phyloP scores from a whole-genome alignment of 805 yeast genomes.

The Teunomyces stri region DNA sequence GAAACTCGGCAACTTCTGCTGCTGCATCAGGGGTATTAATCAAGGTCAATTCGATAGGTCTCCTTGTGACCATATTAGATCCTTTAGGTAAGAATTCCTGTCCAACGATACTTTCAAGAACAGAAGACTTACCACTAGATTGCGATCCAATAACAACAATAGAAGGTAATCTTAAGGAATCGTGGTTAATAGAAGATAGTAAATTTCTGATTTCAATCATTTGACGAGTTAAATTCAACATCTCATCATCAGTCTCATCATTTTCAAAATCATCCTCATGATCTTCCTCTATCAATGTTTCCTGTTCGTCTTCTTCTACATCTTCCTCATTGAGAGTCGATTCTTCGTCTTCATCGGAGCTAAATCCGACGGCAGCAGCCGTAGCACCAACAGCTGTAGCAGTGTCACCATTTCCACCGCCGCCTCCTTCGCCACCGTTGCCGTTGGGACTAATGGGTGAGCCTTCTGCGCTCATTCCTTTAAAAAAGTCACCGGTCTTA shows the following conservation, averaged over 20 bases:
- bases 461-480: constrained; percentile 23
- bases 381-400: constrained; percentile 48
- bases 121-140: constrained; percentile 96
- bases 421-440: constrained; percentile 26
- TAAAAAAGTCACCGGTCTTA: constrained; percentile 43
- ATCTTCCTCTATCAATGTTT: constrained; percentile 43
- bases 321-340: constrained; percentile 27
- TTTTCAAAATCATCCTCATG: constrained; percentile 45
- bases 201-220: constrained; percentile 94
- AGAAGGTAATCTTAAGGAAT: constrained; percentile 81
- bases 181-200: constrained; percentile 72
- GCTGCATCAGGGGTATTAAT: constrained; percentile 80
- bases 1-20: constrained; percentile 89
- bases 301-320: constrained; percentile 46
- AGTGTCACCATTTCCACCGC: constrained; percentile 28
- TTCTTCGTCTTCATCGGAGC: constrained; percentile 28
- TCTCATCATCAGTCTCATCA: constrained; percentile 69
- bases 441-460: constrained; percentile 13
- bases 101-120: constrained; percentile 94
- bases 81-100: constrained; percentile 97
- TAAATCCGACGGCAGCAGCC: constrained; percentile 52
- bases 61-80: constrained; percentile 94
- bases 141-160: constrained; percentile 98
- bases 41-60: constrained; percentile 93
- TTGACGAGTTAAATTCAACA: constrained; percentile 85